These are phyloP conservation scores for Cunninghamia lanceolata DNA, from an alignment of 75 land plant genomes.

Conservation along the genomic window DNA sequence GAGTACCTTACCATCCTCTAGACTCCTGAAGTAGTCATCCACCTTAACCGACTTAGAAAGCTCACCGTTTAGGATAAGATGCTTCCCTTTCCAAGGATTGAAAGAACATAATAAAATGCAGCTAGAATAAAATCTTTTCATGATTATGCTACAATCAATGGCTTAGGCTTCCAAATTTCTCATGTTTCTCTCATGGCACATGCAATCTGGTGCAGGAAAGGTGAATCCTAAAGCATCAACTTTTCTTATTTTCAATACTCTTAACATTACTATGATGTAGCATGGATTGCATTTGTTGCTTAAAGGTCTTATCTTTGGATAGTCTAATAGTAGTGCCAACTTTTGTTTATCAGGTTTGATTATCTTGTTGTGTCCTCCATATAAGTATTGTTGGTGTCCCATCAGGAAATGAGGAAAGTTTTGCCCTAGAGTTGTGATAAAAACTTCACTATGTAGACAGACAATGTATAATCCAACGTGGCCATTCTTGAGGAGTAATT, in stretches of 20 bases:
- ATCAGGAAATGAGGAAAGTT: conserved; percentile 97
- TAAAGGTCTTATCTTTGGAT: conserved; percentile 57
- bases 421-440: conserved; percentile 99
- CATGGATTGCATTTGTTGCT: conserved; percentile 73
- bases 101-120: too few relatives aligned
- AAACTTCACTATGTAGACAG: conserved; percentile 98
- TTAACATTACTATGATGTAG: conserved; percentile 81
- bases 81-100: neutral
- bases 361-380: conserved; percentile 89
- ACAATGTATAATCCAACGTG: conserved; percentile 94
- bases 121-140: neutral
- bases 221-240: conserved; percentile 79
- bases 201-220: conserved; percentile 95
- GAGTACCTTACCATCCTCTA: too few relatives aligned
- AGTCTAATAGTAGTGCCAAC: conserved; percentile 75
- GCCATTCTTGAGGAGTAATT: conserved; percentile 93
- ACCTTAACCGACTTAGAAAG: too few relatives aligned
- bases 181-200: conserved; percentile 60
- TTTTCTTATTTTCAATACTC: conserved; percentile 72
- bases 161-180: conserved; percentile 13
- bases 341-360: conserved; percentile 91
- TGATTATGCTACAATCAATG: too few relatives aligned
- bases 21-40: too few relatives aligned
- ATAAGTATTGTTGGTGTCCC: conserved; percentile 86
- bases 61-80: too few relatives aligned